phyloP scores from a whole-genome alignment of 129 eudicot species.

The Heracleum sosnowskyi region DNA sequence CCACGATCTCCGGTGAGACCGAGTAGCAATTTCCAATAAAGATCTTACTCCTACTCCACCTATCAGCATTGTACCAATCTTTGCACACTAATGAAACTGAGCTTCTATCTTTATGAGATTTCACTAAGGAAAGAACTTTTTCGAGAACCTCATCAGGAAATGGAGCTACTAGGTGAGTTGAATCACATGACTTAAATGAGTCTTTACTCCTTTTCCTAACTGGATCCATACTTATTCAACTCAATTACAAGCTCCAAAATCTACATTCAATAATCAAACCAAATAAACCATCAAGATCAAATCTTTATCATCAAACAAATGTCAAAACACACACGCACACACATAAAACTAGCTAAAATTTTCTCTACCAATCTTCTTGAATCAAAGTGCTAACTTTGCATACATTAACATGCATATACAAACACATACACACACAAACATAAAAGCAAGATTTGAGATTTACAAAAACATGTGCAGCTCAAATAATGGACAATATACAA shows the following conservation, averaged over 20 bases:
- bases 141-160: conserved; percentile 66
- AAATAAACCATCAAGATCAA: conserved; percentile 3
- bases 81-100: conserved; percentile 68
- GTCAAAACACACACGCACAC: background rate
- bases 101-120: conserved; percentile 53
- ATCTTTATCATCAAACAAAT: background rate
- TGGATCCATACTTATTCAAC: conserved; percentile 1
- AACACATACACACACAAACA: background rate
- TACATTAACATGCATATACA: background rate
- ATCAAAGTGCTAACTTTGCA: background rate
- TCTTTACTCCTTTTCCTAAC: background rate
- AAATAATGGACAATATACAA: background rate
- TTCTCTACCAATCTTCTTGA: background rate
- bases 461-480: background rate
- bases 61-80: conserved; percentile 76
- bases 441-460: conserved; percentile 1
- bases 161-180: conserved; percentile 16
- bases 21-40: conserved; percentile 76
- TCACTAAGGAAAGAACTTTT: conserved; percentile 42
- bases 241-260: conserved; percentile 3
- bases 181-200: background rate
- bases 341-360: background rate
- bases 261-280: background rate
- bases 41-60: conserved; percentile 54
- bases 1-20: conserved; percentile 56